Evolutionary conservation across 495 filamentous ascomycete species (phyloP).

Genomic region (Daldinia caldariorum): DNA sequence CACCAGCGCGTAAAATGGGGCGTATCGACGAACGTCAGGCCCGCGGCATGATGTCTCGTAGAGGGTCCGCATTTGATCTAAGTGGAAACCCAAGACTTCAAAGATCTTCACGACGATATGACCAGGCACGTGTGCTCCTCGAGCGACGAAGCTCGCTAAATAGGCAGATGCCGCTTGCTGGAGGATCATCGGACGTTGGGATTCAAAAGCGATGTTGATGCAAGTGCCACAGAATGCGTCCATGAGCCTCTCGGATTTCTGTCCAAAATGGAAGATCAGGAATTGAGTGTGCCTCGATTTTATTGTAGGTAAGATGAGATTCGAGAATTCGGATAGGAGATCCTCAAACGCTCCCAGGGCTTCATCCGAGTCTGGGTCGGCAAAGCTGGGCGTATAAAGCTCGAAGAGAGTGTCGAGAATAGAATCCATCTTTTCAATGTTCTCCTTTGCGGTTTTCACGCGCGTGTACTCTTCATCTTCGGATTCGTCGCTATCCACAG

Average conservation of each 20-base stretch:
- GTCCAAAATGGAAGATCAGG: conserved; percentile 91
- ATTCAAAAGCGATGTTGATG: conserved; percentile 59
- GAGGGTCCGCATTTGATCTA: conserved; percentile 70
- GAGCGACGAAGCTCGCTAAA: conserved; percentile 89
- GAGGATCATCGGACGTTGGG: conserved; percentile 69
- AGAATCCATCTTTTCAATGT: conserved; percentile 90
- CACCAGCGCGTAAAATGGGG: conserved; percentile 85
- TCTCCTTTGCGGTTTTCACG: conserved; percentile 73
- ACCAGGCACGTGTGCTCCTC: conserved; percentile 81
- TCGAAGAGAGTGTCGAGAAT: conserved; percentile 90
- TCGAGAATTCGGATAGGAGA: conserved; percentile 81
- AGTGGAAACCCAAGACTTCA: conserved; percentile 74
- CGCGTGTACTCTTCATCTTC: conserved; percentile 57
- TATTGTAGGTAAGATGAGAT: conserved; percentile 87
- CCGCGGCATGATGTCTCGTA: conserved; percentile 76
- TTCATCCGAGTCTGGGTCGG: conserved; percentile 58
- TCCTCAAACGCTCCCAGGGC: conserved; percentile 70
- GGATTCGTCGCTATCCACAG: conserved; percentile 61
- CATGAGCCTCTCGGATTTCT: conserved; percentile 75
- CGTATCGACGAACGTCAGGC: conserved; percentile 84
- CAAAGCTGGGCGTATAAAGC: conserved; percentile 77
- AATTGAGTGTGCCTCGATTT: conserved; percentile 89
- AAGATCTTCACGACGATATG: conserved; percentile 80
- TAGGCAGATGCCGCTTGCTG: conserved; percentile 91
- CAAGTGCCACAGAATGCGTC: conserved; percentile 84